phyloP scores from a whole-genome alignment of 106 monocot species.

The Allium sativum region DNA sequence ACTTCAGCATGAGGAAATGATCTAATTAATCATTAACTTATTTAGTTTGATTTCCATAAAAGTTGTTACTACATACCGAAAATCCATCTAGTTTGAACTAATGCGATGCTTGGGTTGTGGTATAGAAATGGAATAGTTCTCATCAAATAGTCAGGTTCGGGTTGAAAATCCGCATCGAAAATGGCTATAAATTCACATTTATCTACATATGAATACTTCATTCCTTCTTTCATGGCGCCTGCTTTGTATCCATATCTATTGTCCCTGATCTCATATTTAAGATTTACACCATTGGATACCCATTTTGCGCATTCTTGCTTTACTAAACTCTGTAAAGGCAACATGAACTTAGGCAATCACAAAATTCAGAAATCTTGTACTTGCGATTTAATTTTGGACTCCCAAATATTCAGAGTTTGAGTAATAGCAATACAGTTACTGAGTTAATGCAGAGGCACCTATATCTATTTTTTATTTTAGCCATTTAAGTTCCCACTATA shows the following conservation, averaged over 20 bases:
- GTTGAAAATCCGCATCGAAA: slow-evolving; percentile 82
- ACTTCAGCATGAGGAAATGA: too few relatives aligned
- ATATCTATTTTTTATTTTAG: too few relatives aligned
- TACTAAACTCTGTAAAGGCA: slow-evolving; percentile 33
- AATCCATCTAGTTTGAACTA: slow-evolving; percentile 70
- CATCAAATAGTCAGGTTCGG: slow-evolving; percentile 48
- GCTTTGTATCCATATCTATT: slow-evolving; percentile 70
- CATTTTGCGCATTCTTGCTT: slow-evolving; percentile 47
- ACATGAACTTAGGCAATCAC: neutral
- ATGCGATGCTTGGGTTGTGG: slow-evolving; percentile 44
- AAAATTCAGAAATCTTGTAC: neutral
- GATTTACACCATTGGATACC: slow-evolving; percentile 42
- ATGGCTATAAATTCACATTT: slow-evolving; percentile 62
- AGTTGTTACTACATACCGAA: slow-evolving; percentile 36
- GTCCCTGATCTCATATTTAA: slow-evolving; percentile 50
- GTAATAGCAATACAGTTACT: too few relatives aligned
- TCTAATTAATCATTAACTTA: neutral
- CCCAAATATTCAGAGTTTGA: too few relatives aligned
- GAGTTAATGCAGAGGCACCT: too few relatives aligned
- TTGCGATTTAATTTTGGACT: too few relatives aligned
- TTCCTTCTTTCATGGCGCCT: slow-evolving; percentile 65
- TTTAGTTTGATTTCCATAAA: neutral
- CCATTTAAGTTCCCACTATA: too few relatives aligned
- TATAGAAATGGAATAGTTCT: slow-evolving; percentile 48
- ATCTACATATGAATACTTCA: slow-evolving; percentile 43